Evolutionary conservation across 2,329 filamentous ascomycete species (phyloP), one percentile per base, ranked within the genome.

Genomic region (Phoma sp.): DNA sequence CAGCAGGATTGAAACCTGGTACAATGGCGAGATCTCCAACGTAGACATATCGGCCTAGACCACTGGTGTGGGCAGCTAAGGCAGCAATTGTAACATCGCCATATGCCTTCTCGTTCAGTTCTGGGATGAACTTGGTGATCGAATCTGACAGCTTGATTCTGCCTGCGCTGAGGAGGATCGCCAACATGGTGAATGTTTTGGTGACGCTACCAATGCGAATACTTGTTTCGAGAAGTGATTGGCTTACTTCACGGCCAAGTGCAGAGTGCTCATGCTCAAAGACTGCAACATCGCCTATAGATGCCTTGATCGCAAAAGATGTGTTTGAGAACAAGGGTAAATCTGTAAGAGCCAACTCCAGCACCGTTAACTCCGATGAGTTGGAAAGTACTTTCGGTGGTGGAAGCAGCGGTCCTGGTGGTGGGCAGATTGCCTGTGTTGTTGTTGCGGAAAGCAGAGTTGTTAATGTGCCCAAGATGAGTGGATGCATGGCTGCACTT

Each of bases 151-250:
- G 59, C 3, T 53, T 54, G 34, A 70, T 64, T 20, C 48, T 53
- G n/a, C 64, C 47, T 18, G 47, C 51, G 15, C 59, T 60, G 5
- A 68, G 42, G 23, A 67, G 36, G 2, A 69, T 30, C 1, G 67
- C 67, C 12, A 71, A 51, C 23, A 67, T 57, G 4, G 67, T 68
- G 36, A 69, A 68, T 11, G 61, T 23, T 33, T 71, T 71, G 1
- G 66, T 68, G 7, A 64, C 62, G 10, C 66, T 69, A 1, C 57
- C 68, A 21, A 70, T 52, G 0, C 68, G 64, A 20, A 61, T 29
- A 21, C 61, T 57, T 3, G 62, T 69, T 1, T 64, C 56, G 15
- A 53, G 47, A 3, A 62, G 49, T 9, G 60, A 49, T 17, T 57
- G 54, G 5, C 37, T 37, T 17, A 60, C 40, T 45, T 60, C 47